phyloP scores from a whole-genome alignment of 2,329 filamentous ascomycete genomes.

The Cladosporium sp. region DNA sequence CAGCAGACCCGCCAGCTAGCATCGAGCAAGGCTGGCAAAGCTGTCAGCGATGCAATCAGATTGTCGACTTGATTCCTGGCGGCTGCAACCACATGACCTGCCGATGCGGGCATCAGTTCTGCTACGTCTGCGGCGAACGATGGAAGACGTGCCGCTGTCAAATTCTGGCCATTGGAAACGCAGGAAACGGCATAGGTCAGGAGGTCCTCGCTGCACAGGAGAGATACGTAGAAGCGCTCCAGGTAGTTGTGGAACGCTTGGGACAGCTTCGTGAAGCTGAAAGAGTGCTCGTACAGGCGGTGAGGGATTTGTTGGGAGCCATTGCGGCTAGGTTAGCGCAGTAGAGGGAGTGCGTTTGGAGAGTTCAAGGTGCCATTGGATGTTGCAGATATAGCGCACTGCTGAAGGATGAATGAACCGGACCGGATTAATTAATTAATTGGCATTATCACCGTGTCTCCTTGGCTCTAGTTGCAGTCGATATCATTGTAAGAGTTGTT shows the following conservation, averaged over 20 bases:
- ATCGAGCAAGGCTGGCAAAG: background rate
- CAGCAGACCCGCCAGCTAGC: background rate
- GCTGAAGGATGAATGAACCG: background rate
- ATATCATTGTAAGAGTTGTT: background rate
- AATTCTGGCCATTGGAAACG: background rate
- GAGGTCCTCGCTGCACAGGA: background rate
- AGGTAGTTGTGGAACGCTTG: background rate
- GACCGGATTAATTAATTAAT: background rate
- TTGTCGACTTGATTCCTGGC: background rate
- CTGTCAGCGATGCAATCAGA: background rate
- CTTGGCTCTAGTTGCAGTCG: background rate
- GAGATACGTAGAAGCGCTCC: background rate
- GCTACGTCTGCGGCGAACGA: background rate
- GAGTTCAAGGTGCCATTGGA: background rate
- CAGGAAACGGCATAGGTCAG: background rate
- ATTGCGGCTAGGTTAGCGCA: background rate
- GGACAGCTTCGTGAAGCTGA: background rate
- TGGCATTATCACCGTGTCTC: background rate
- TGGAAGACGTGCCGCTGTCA: background rate
- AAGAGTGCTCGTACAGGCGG: background rate
- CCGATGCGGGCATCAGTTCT: background rate
- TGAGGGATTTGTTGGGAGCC: background rate
- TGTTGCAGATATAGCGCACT: background rate
- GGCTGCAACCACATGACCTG: background rate
- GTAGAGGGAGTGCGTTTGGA: background rate